Conservation (phyloP, 2,329 filamentous ascomycete genomes). For the Aspergillus sp. region DNA sequence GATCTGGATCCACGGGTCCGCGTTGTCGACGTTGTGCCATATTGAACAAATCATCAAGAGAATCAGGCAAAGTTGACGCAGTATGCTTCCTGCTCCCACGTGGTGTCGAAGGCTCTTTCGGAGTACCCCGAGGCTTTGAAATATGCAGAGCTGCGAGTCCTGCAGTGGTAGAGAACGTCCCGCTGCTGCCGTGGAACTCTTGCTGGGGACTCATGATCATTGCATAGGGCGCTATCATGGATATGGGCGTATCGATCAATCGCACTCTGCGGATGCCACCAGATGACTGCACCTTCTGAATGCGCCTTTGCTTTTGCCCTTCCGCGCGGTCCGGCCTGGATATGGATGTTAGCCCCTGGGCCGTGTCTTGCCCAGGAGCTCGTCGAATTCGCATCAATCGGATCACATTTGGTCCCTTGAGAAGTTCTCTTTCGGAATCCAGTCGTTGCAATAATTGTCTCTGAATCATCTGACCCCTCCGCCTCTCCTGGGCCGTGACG, state of each 20-base stretch:
- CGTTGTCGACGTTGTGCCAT: conserved; percentile 16
- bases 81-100: too few species aligned
- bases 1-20: conserved; percentile 10
- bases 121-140: not conserved
- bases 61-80: conserved; percentile 15
- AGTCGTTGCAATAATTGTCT: conserved; percentile 23
- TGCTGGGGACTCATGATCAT: conserved; percentile 41
- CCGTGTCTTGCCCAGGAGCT: conserved; percentile 10
- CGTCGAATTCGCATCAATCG: conserved; percentile 32
- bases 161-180: conserved; percentile 49
- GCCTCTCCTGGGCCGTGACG: conserved; percentile 28
- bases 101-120: not conserved
- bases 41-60: conserved; percentile 32
- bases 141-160: conserved; percentile 16
- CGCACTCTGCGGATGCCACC: conserved; percentile 14
- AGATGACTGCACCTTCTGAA: conserved; percentile 1
- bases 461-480: conserved; percentile 25
- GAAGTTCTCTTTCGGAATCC: conserved; percentile 11
- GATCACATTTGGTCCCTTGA: conserved; percentile 12
- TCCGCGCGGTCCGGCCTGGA: conserved; percentile 17
- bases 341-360: conserved; percentile 26
- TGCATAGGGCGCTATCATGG: conserved; percentile 26
- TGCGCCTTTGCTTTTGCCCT: conserved; percentile 1
- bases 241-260: conserved; percentile 23
- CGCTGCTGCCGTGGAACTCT: conserved; percentile 38